These are phyloP conservation scores for Leptomonas seymouri DNA, from an alignment of 208 protist genomes.

Conservation along the genomic window DNA sequence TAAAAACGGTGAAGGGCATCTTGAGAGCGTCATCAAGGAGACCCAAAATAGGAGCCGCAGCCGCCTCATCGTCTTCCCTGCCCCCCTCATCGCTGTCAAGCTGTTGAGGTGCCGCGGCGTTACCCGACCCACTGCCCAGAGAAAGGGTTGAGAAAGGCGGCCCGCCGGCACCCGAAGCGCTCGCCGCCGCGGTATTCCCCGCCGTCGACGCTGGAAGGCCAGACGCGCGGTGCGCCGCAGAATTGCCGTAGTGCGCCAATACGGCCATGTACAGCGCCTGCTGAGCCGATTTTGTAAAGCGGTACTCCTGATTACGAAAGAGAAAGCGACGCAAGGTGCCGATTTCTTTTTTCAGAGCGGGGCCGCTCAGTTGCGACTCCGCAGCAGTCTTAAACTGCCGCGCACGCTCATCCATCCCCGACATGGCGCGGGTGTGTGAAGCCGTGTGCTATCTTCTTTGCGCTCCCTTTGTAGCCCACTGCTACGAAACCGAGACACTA, in stretches of 20 bases:
- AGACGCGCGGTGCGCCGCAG: constrained; percentile 25
- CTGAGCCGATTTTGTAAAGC: constrained; percentile 58
- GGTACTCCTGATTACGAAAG: constrained; percentile 59
- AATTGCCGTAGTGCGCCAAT: constrained; percentile 46
- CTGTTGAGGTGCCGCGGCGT: no score
- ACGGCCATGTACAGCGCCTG: constrained; percentile 48
- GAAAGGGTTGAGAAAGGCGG: not conserved
- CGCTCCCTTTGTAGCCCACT: not conserved
- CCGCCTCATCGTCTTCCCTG: constrained; percentile 1
- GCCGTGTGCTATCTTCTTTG: constrained; percentile 2
- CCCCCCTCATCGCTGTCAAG: not conserved
- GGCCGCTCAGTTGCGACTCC: constrained; percentile 38
- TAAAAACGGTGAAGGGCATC: constrained; percentile 64
- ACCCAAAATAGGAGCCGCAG: constrained; percentile 33
- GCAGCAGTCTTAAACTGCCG: constrained; percentile 46
- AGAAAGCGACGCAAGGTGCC: constrained; percentile 48
- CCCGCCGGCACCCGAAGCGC: not conserved
- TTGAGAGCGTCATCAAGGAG: constrained; percentile 59
- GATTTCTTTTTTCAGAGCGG: constrained; percentile 47
- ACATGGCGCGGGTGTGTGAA: constrained; percentile 15
- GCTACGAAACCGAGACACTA: not conserved
- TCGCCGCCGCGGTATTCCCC: not conserved
- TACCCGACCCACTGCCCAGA: not conserved
- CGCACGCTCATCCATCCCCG: constrained; percentile 47
- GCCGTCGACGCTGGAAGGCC: not conserved